These are phyloP conservation scores for Chytridium lagenaria DNA, from an alignment of 371 early-diverging fungal genomes.

Conservation along the genomic window DNA sequence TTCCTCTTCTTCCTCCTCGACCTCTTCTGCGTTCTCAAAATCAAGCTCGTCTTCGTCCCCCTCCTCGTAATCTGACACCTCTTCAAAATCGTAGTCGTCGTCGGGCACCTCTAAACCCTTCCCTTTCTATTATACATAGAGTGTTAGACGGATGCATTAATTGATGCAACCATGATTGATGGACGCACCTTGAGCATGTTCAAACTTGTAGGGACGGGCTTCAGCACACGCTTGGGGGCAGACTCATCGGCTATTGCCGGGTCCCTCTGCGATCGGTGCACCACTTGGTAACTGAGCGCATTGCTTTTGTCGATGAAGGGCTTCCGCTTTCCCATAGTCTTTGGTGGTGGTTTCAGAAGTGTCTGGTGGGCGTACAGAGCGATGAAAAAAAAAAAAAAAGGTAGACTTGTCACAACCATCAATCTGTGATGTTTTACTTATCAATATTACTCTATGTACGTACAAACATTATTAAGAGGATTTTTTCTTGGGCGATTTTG, in stretches of 20 bases:
- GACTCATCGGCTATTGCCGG: slow-evolving; percentile 84
- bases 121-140: slow-evolving; percentile 45
- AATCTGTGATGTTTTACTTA: no score
- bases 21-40: slow-evolving; percentile 29
- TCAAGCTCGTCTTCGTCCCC: slow-evolving; percentile 45
- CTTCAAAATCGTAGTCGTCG: slow-evolving; percentile 33
- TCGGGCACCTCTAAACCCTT: slow-evolving; percentile 35
- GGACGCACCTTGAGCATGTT: slow-evolving; percentile 69
- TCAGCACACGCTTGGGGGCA: slow-evolving; percentile 81
- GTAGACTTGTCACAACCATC: no score
- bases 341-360: no score
- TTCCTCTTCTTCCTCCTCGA: slow-evolving; percentile 27
- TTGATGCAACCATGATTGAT: no score
- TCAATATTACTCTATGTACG: no score
- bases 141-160: no score
- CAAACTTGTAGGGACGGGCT: slow-evolving; percentile 70
- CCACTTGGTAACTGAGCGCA: slow-evolving; percentile 86
- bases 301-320: slow-evolving; percentile 86
- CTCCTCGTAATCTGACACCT: slow-evolving; percentile 47
- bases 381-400: neutral
- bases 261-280: slow-evolving; percentile 95
- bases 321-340: slow-evolving; percentile 56
- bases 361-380: neutral
- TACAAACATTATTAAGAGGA: no score
- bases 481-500: neutral